Base-by-base conservation (phyloP, 148 eudicot genomes). In the Chenopodium formosanum region DNA sequence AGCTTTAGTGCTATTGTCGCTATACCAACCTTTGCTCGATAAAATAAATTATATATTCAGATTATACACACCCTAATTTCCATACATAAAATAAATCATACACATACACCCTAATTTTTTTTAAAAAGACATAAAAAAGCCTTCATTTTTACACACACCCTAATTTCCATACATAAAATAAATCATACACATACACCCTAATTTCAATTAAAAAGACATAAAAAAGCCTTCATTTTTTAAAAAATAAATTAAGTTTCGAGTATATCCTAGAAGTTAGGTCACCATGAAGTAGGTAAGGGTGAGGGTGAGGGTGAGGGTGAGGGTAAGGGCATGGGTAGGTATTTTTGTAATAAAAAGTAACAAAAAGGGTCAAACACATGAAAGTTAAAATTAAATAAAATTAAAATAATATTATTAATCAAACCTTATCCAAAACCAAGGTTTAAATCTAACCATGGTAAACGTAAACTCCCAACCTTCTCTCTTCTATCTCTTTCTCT, bases 361-460 rank as follows among this genome's bases (percentile, higher is more conserved):
- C 58, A 40, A 19, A 29, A 73, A 20, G 58, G 73, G 50, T 27
- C 2, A 64, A 80, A 50, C 19, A 23, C 60, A 19, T 40, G 13
- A 27, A 9, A 58, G 23, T 37, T 67, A 65, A 46, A 78, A 4
- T 25, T 11, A 66, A 40, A 40, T 40, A 4, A 40, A 40, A 40
- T 40, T 40, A 40, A 40, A 40, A 40, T 40, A 40, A 40, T 40
- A 5, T 40, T 40, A 40, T 40, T 64, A 2, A 66, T 23, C 10
- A 23, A 75, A 40, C 84, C 80, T 82, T 82, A 82, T 82, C 84
- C 84, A 76, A 69, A 69, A 69, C 70, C 9, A 4, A 76, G 80
- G 80, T 82, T 82, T 76, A 82, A 82, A 82, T 52, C 76, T 76
- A 82, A 82, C 84, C 70, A 76, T 44, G 80, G 84, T 82, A 53